Percentiles rank a stretch among this genome's conserved stretches.
phyloP scores from a whole-genome alignment of 2,329 filamentous ascomycete genomes.

The Trichophyton rubrum region DNA sequence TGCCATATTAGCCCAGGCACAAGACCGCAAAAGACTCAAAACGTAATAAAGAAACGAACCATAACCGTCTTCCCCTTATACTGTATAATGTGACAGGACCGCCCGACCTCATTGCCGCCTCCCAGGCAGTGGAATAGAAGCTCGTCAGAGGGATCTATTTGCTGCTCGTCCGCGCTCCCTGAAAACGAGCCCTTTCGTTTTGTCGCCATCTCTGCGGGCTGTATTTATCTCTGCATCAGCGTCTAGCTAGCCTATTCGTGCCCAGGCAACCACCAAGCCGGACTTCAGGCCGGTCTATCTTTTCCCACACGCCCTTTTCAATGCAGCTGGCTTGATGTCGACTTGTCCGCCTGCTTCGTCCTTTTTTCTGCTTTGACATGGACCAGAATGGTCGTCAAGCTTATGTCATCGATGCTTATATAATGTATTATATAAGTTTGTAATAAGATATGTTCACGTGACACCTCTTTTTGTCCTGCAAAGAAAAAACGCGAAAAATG shows the following conservation, averaged over 20 bases:
- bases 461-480: not conserved
- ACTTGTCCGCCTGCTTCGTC: too few relatives aligned
- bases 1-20: conserved; percentile 5
- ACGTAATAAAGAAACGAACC: conserved; percentile 45
- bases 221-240: not conserved
- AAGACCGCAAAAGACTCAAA: not conserved
- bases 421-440: not conserved
- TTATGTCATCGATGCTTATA: not conserved
- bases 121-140: conserved; percentile 87
- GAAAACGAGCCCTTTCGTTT: conserved; percentile 62
- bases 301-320: too few relatives aligned
- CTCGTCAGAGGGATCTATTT: conserved; percentile 85
- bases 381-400: too few relatives aligned
- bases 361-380: too few relatives aligned
- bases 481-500: not conserved
- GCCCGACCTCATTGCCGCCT: conserved; percentile 90
- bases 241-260: not conserved
- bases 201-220: conserved; percentile 58
- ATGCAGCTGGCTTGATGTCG: too few relatives aligned
- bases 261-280: not conserved
- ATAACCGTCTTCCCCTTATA: conserved; percentile 99
- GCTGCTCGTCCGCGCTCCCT: conserved; percentile 54
- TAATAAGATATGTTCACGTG: not conserved
- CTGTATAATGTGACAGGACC: conserved; percentile 94
- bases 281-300: too few relatives aligned